Evolutionary conservation across 768 basidiomycete genomes (phyloP).

Genomic region (Pleurotus tuoliensis): DNA sequence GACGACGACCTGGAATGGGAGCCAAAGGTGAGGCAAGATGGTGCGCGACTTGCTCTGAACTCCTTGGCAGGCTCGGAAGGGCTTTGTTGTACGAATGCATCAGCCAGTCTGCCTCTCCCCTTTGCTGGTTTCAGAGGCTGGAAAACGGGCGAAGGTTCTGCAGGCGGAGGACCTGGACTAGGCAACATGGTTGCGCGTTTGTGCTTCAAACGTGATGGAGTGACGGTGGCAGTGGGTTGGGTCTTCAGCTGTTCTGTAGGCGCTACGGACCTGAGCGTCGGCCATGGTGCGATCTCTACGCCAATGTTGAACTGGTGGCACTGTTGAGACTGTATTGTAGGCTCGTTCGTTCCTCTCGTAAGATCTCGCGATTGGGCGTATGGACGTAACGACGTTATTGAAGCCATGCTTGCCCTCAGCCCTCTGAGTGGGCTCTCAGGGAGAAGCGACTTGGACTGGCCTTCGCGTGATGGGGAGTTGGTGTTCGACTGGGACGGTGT

Average conservation of each 20-base stretch:
- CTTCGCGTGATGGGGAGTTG: conserved; percentile 24
- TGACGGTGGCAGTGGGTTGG: conserved; percentile 9
- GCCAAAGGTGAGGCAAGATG: conserved; percentile 36
- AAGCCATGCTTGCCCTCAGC: conserved; percentile 32
- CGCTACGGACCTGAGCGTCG: conserved; percentile 17
- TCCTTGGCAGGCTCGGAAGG: conserved; percentile 19
- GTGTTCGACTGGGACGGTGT: conserved; percentile 16
- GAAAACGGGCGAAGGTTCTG: conserved; percentile 56
- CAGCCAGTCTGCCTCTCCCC: conserved; percentile 14
- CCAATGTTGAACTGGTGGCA: conserved; percentile 14
- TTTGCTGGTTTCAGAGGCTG: conserved; percentile 53
- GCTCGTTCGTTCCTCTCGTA: conserved; percentile 7
- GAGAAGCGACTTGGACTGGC: conserved; percentile 22
- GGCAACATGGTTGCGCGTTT: conserved; percentile 52
- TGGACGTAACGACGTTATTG: conserved; percentile 38
- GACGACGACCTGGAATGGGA: conserved; percentile 21
- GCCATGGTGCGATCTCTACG: conserved; percentile 14
- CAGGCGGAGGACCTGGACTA: conserved; percentile 35
- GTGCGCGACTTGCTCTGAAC: conserved; percentile 25
- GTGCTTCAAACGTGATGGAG: conserved; percentile 35
- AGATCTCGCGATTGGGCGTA: conserved; percentile 27
- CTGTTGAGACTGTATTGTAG: background rate
- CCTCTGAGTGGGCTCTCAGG: conserved; percentile 35
- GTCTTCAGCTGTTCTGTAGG: conserved; percentile 18
- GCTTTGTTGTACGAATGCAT: conserved; percentile 13